Evolutionary conservation across 2,329 filamentous ascomycete species (phyloP).

Genomic region (Cordyceps fumosorosea): DNA sequence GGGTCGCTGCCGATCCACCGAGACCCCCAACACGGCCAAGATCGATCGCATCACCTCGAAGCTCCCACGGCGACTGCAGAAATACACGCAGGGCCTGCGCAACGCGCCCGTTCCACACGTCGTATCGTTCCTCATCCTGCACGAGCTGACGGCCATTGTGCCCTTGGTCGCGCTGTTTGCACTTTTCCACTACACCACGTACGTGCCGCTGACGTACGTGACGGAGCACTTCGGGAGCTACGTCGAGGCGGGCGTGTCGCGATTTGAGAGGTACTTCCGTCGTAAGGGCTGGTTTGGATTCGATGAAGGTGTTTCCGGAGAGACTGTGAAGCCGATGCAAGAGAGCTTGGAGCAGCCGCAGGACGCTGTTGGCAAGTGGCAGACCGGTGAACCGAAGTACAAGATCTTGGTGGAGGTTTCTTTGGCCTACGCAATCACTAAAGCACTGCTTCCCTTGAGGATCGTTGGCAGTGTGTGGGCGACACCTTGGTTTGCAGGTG

Average conservation of each 20-base stretch:
- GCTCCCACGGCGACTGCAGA: constrained; percentile 60
- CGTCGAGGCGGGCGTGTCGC: constrained; percentile 57
- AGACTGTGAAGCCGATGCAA: background rate
- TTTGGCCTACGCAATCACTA: constrained; percentile 85
- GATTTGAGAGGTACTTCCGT: constrained; percentile 70
- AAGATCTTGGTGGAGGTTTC: constrained; percentile 64
- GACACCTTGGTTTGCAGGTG: constrained; percentile 84
- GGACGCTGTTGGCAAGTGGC: constrained; percentile 31
- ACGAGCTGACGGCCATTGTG: constrained; percentile 83
- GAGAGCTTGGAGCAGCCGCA: constrained; percentile 16
- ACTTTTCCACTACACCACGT: constrained; percentile 72
- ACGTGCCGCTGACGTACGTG: constrained; percentile 56
- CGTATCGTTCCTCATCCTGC: constrained; percentile 78
- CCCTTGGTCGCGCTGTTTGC: constrained; percentile 70
- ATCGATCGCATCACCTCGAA: constrained; percentile 42
- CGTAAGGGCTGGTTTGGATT: constrained; percentile 77
- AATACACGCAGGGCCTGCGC: constrained; percentile 63
- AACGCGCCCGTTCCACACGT: constrained; percentile 76
- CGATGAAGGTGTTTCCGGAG: constrained; percentile 26
- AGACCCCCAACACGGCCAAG: constrained; percentile 30
- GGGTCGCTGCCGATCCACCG: constrained; percentile 15
- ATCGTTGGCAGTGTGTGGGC: constrained; percentile 76
- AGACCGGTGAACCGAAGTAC: constrained; percentile 39
- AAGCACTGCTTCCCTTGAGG: constrained; percentile 71
- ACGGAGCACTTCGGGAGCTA: constrained; percentile 42